Evolutionary conservation across 1,284 basidiomycete species (phyloP).

Genomic region (Tilletia indica): DNA sequence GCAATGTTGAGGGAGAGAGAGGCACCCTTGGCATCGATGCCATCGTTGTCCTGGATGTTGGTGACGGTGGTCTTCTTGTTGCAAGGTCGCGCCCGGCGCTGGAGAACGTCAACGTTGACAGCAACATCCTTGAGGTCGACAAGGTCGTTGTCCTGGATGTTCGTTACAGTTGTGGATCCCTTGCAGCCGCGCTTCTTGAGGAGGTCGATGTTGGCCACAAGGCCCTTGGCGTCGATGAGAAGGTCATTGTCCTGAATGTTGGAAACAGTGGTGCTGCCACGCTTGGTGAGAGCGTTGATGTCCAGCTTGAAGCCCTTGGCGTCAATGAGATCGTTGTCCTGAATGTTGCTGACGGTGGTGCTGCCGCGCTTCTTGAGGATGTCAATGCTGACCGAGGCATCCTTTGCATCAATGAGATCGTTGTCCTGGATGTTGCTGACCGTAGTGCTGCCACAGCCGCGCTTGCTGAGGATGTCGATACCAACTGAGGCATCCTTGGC

Average conservation of each 20-base stretch:
- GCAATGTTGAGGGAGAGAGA: neutral
- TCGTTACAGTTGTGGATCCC: neutral
- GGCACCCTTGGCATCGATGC: neutral
- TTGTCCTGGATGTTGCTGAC: constrained; percentile 6
- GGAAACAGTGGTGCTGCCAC: neutral
- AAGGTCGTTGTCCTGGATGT: constrained; percentile 9
- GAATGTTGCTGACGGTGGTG: neutral
- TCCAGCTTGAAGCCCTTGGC: neutral
- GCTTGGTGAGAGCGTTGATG: neutral
- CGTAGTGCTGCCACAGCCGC: neutral
- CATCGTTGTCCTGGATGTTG: constrained; percentile 14
- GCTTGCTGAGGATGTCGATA: constrained; percentile 3
- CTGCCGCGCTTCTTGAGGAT: neutral
- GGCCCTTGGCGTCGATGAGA: neutral
- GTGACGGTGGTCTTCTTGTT: neutral
- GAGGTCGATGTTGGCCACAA: neutral
- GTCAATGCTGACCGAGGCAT: neutral
- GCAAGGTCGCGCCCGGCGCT: neutral
- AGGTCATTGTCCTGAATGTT: constrained; percentile 8
- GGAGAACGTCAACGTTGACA: constrained; percentile 1
- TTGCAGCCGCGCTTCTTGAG: constrained; percentile 12
- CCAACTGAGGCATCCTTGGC: neutral
- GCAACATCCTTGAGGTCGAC: neutral
- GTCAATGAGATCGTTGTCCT: constrained; percentile 9
- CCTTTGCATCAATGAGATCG: constrained; percentile 9